Evolutionary conservation across 23 red algal species (phyloP).

Genomic region (Rhodosorus marinus): DNA sequence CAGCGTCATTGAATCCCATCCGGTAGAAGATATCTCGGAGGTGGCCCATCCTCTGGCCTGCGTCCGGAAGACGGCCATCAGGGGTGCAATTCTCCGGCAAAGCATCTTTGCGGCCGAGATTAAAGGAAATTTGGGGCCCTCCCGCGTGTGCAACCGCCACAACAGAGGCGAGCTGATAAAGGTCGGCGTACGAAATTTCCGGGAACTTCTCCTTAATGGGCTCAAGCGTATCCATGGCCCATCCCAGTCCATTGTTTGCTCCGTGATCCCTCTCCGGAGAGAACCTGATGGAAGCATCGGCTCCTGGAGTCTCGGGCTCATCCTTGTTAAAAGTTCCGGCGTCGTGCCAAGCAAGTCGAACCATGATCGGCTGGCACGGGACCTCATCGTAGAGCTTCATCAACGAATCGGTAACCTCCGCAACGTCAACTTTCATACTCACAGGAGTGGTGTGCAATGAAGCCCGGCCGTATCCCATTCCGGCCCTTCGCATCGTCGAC

Average conservation of each 20-base stretch:
- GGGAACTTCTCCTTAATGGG: constrained; percentile 90
- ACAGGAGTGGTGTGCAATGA: no score
- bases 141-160: constrained; percentile 48
- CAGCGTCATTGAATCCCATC: constrained; percentile 90
- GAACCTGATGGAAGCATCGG: constrained; percentile 83
- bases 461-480: no score
- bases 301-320: constrained; percentile 36
- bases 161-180: constrained; percentile 66
- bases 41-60: constrained; percentile 45
- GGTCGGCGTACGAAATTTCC: constrained; percentile 74
- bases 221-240: constrained; percentile 63
- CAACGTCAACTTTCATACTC: no score
- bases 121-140: constrained; percentile 79
- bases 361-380: constrained; percentile 91
- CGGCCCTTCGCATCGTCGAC: no score
- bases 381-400: constrained; percentile 27
- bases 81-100: constrained; percentile 33
- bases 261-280: constrained; percentile 51
- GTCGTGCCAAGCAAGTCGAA: constrained; percentile 95
- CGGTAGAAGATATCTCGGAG: constrained; percentile 75
- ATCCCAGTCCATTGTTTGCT: constrained; percentile 67
- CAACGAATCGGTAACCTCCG: constrained; percentile 15
- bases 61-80: constrained; percentile 69
- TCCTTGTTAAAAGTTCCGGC: constrained; percentile 51
- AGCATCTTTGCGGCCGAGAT: constrained; percentile 67